A percentile compares a stretch with the other conserved stretches of the same genome.
phyloP scores from a whole-genome alignment of 495 filamentous ascomycete genomes.

The Chaetomidium leptoderma region DNA sequence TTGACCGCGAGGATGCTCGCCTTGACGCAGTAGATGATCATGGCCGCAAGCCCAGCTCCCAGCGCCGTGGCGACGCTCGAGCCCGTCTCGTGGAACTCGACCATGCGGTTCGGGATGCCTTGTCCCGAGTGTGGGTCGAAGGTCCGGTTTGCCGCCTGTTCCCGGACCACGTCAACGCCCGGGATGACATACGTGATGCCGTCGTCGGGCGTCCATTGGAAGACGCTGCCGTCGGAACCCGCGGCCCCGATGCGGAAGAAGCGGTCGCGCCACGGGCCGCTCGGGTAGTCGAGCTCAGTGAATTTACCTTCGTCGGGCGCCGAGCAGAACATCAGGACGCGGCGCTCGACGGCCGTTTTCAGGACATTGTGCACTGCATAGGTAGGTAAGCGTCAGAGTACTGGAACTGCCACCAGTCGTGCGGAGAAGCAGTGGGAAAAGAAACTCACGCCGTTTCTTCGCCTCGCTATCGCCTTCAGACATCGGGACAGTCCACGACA shows the following conservation, averaged over 20 bases:
- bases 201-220: not conserved
- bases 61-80: not conserved
- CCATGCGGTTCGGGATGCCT: not conserved
- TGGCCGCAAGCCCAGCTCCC: not conserved
- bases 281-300: not conserved
- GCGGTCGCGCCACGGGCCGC: not conserved
- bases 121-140: not conserved
- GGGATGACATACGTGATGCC: not conserved
- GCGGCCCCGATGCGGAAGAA: not conserved
- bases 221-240: not conserved
- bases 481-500: not conserved
- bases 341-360: not conserved
- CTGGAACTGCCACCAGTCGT: not conserved
- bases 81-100: not conserved
- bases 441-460: not conserved
- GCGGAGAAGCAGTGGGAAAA: not conserved
- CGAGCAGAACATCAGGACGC: not conserved
- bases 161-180: not conserved
- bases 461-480: not conserved
- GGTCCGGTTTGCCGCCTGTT: not conserved
- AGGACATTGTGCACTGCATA: not conserved
- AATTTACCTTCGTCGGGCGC: not conserved
- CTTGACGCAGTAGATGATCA: conserved; percentile 1
- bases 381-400: not conserved
- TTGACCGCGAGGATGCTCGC: not conserved